These are phyloP conservation scores for Collariella sp. DNA, from an alignment of 495 filamentous ascomycete genomes.

Conservation along the genomic window DNA sequence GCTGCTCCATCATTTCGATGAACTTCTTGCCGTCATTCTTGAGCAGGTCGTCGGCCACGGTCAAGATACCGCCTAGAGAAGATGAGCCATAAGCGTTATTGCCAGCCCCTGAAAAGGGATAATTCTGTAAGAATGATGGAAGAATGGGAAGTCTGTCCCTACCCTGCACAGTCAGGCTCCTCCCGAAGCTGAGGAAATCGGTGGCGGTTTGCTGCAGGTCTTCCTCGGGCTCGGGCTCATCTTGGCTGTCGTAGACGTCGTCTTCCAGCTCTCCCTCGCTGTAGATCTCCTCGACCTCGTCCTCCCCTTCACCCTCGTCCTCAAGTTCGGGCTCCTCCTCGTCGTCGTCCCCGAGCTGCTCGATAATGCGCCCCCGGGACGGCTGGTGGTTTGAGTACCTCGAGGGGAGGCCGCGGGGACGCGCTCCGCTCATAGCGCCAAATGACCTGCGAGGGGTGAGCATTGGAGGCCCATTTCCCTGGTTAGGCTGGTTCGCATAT, in stretches of 20 bases:
- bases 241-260: conserved; percentile 44
- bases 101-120: conserved; percentile 26
- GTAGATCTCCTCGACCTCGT: conserved; percentile 41
- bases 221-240: conserved; percentile 48
- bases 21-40: conserved; percentile 99
- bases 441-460: conserved; percentile 53
- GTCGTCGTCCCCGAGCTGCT: conserved; percentile 52
- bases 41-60: conserved; percentile 93
- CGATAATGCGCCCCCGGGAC: conserved; percentile 46
- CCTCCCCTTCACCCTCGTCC: conserved; percentile 9
- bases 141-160: conserved; percentile 37
- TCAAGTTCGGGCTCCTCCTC: conserved; percentile 57
- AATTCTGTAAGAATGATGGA: conserved; percentile 31
- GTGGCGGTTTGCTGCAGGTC: conserved; percentile 51
- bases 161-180: conserved; percentile 96
- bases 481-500: conserved; percentile 85
- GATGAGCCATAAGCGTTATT: conserved; percentile 37
- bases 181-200: conserved; percentile 96
- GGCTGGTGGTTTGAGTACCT: conserved; percentile 43
- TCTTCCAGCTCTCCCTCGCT: conserved; percentile 57
- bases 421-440: conserved; percentile 44
- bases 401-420: conserved; percentile 41
- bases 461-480: conserved; percentile 49
- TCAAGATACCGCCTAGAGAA: conserved; percentile 85
- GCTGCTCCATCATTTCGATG: conserved; percentile 99